Evolutionary conservation across 352 stramenopile genomes (phyloP), one percentile per base, ranked within the genome.

Genomic region (Aphanomyces astaci): DNA sequence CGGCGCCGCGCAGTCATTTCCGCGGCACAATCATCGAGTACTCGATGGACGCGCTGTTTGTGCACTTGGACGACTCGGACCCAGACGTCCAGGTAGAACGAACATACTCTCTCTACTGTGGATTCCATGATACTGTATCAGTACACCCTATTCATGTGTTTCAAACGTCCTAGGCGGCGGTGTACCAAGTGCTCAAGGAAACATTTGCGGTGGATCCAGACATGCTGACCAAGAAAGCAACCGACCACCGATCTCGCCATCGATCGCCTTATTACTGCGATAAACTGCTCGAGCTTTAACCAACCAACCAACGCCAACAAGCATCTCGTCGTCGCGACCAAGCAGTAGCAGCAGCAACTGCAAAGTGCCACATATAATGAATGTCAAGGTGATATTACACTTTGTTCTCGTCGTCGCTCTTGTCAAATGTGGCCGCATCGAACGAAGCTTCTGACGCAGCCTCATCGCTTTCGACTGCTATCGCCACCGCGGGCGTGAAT

Each of bases 21-120:
- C 75, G 73, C 67, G 89, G 90, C 68, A 95, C 89, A 15, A 90
- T 96, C 66, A 88, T 97, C 69, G 79, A 96, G 62, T 97, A 96
- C 73, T 85, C 88, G 32, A 75, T 94, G 57, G 90, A 97, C 70
- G 92, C 88, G 52, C 75, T 97, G 40, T 94, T 97, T 70, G 85
- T 97, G 45, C 90, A 97, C 69, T 72, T 96, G 22, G 90, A 97
- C 64, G 90, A 97, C 68, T 79, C 87, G 1, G 90, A 97, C 25
- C 71, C 76, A 22, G 78, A 82, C 33, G 95, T 97, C 25, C 87
- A 96, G 78, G 84, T 89, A 70, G 31, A 71, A 66, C 31, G 52
- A 48, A 49, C 40, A 49, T 15, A 31, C 10, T 22, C n/a, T 55
- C 10, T 55, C 48, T 25, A 33, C 13, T 46, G 7, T 36, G 13